phyloP scores from a whole-genome alignment of 495 filamentous ascomycete genomes.

The Penicillium cosmopolitanum region DNA sequence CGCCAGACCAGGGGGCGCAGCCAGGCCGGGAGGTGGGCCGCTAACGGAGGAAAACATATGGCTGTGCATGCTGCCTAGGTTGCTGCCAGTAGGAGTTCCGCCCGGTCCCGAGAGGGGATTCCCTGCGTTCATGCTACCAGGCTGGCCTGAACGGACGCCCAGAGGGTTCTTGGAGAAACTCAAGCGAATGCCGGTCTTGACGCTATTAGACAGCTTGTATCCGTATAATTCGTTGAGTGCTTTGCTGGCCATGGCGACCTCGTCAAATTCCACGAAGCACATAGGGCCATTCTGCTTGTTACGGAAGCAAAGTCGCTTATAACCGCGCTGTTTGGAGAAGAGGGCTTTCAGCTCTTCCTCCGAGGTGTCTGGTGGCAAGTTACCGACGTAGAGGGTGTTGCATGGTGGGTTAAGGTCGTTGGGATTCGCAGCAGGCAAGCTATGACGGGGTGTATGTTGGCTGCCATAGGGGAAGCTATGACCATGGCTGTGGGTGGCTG shows the following conservation, averaged over 20 bases:
- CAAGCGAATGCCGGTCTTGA: slow-evolving; percentile 95
- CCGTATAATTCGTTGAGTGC: slow-evolving; percentile 92
- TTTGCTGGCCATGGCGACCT: slow-evolving; percentile 91
- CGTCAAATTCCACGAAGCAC: slow-evolving; percentile 99
- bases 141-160: slow-evolving; percentile 82
- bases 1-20: slow-evolving; percentile 68
- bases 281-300: slow-evolving; percentile 98
- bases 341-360: slow-evolving; percentile 96
- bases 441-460: slow-evolving; percentile 66
- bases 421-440: slow-evolving; percentile 87
- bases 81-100: slow-evolving; percentile 48
- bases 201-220: slow-evolving; percentile 83
- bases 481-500: slow-evolving; percentile 54
- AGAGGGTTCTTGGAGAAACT: slow-evolving; percentile 98
- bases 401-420: slow-evolving; percentile 98
- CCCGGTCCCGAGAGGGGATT: slow-evolving; percentile 55
- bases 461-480: slow-evolving; percentile 58
- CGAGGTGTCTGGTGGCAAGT: slow-evolving; percentile 89
- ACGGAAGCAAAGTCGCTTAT: slow-evolving; percentile 95
- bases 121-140: slow-evolving; percentile 55
- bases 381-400: slow-evolving; percentile 97
- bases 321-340: slow-evolving; percentile 93
- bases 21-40: slow-evolving; percentile 74
- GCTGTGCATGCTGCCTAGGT: slow-evolving; percentile 59
- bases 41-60: slow-evolving; percentile 71